Evolutionary conservation across 140 eudicot species (phyloP).

Genomic region (Senecio squalidus): DNA sequence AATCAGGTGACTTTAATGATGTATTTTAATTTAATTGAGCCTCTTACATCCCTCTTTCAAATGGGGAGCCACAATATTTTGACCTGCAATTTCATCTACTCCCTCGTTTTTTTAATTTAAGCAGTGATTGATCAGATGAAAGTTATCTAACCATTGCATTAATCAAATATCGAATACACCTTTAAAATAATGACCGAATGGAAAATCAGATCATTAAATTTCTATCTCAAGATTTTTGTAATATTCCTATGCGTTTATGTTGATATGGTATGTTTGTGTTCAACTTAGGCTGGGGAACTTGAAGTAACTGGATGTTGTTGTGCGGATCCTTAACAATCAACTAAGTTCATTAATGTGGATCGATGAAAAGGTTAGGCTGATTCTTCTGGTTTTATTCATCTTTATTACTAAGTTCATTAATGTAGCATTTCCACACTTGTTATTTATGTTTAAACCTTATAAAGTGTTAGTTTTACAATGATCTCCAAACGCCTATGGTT

Average conservation of each 20-base stretch:
- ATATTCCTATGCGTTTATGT: slow-evolving; percentile 1
- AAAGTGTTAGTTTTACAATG: not conserved
- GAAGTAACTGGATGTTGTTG: slow-evolving; percentile 83
- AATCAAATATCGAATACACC: not conserved
- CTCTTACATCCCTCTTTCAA: not conserved
- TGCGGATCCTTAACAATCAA: slow-evolving; percentile 83
- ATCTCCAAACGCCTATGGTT: not conserved
- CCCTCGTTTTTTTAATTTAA: not conserved
- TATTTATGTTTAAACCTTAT: not conserved
- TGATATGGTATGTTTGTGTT: not conserved
- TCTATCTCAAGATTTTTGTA: not conserved
- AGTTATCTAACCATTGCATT: not conserved
- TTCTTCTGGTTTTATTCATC: not conserved
- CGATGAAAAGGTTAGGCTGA: slow-evolving; percentile 74
- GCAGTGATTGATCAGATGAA: not conserved
- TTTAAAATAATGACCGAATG: no score
- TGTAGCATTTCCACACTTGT: not conserved
- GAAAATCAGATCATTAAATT: not conserved
- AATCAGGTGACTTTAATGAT: slow-evolving; percentile 44
- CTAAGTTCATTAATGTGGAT: slow-evolving; percentile 91
- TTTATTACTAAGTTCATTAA: not conserved
- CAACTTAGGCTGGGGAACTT: slow-evolving; percentile 74
- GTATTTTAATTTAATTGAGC: not conserved
- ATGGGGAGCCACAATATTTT: no score
- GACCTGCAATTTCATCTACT: not conserved